Evolutionary conservation across 164 flowering plant genomes (phyloP), one percentile per base, ranked within the genome.

Genomic region (Umbellularia californica): DNA sequence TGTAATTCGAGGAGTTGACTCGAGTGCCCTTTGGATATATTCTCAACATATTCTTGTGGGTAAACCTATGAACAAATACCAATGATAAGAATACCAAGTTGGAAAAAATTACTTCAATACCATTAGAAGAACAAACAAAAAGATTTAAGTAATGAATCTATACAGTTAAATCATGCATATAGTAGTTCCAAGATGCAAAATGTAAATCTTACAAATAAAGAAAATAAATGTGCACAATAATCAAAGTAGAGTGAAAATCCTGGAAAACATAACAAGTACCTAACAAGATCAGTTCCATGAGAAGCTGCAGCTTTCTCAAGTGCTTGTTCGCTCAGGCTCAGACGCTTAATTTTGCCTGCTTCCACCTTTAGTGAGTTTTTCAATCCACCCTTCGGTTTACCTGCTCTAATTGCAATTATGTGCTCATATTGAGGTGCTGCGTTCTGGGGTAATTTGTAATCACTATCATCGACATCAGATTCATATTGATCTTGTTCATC

Each of bases 1-100:
- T 65, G 75, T 73, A 73, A 65, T 73, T 73, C 6, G 75, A 73
- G 70, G 75, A 73, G 63, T 73, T 70, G 50, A 73, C 25, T 50
- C 75, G 75, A 10, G 50, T 64, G 50, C 75, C 75, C 68, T 73
- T 73, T 50, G 75, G 75, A 33, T 73, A 73, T 50, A 73, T 28
- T 50, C 75, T 73, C 70, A 73, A 47, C 14, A 73, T 11, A n/a
- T 73, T 65, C 22, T 50, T 65, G 63, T 73, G 75, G 62, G 75
- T 73, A 51, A 73, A 73, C 55, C 75, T 73, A 7, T 23, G 22
- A 73, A 65, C 55, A 69, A 69, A 69, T 68, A n/a, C 70, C 70
- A 68, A 68, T 23, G 27, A 65, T 27, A 23, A 30, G 33, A 22
- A 64, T 25, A 64, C 25, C 11, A 23, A 64, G 67, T 64, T 24